Base-by-base conservation (phyloP, 345 rosid species). In the Populus pruinosa region DNA sequence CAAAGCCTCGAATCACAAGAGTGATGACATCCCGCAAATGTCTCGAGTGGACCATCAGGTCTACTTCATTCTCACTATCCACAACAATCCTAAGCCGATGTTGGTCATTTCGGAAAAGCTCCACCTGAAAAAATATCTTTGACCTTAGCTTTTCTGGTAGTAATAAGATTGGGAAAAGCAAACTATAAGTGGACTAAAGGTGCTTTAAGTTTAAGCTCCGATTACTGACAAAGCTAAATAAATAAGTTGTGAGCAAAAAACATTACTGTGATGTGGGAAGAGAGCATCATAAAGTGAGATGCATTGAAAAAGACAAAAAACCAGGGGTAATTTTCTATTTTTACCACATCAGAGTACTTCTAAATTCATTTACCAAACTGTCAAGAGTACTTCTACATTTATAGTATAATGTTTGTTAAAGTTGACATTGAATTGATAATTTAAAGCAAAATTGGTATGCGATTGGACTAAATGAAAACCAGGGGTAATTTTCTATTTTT, bases 1-100 rank as follows among this genome's bases (percentile, higher is more conserved):
- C 99, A 80, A 95, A 86, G 76, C 98, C 98, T 11, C 97, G 94
- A 55, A 93, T 91, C 61, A 90, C 94, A 43, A 93, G 98, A 43
- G 89, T 94, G 23, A 89, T 82, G 33, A 95, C 87, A 80, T 95
- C 98, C 3, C 98, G 84, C 76, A 87, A 76, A 82, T 95, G 94
- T 74, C 92, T 89, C 21, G 99, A 93, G 69, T 88, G 93, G 71
- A 95, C 97, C 84, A 91, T 81, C 84, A 95, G 81, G 75, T 92
- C 97, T 55, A 86, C 93, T 83, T 88, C 98, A 69, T 87, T 87
- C 81, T 95, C 97, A 61, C 98, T 86, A 80, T 92, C 96, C 83
- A 93, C 98, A 59, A 95, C 99, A 69, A 95, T 87, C 88, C 91
- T 83, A 33, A 93, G 86, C 76, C 94, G 87, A 69, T 90, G 92